phyloP scores from a whole-genome alignment of 345 rosid genomes.

The Aquilaria sinensis region DNA sequence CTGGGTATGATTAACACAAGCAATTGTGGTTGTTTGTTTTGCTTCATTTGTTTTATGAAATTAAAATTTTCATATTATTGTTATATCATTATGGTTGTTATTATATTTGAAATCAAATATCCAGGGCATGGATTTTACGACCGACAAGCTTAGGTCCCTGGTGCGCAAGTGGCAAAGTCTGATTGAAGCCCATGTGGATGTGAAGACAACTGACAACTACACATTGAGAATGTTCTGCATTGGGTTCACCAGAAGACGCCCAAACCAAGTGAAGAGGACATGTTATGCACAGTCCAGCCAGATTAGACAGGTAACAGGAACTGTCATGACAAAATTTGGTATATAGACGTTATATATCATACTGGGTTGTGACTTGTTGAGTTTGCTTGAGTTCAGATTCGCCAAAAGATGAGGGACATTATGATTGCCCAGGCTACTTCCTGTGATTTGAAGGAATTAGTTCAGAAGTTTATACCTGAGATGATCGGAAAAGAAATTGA shows the following conservation, averaged over 20 bases:
- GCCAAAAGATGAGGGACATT: constrained; percentile 88
- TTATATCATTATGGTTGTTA: not conserved
- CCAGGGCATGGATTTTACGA: constrained; percentile 93
- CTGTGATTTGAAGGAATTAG: constrained; percentile 81
- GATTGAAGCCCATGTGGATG: too few relatives aligned
- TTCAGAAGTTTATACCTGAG: constrained; percentile 76
- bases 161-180: too few relatives aligned
- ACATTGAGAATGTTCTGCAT: constrained; percentile 73
- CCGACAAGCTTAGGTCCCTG: constrained; percentile 25
- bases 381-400: constrained; percentile 39
- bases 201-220: too few relatives aligned
- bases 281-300: constrained; percentile 97
- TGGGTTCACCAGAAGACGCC: constrained; percentile 88
- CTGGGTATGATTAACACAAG: too few relatives aligned
- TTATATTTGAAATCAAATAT: not conserved
- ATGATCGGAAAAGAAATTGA: constrained; percentile 84
- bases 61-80: not conserved
- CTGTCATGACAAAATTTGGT: not conserved
- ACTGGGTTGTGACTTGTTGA: not conserved
- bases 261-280: constrained; percentile 90
- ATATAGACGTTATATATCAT: too few relatives aligned
- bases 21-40: too few relatives aligned
- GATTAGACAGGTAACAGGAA: constrained; percentile 52
- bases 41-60: not conserved
- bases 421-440: constrained; percentile 81